Evolutionary conservation across 495 filamentous ascomycete species (phyloP), one percentile per base, ranked within the genome.

Genomic region (Xylaria scruposa): DNA sequence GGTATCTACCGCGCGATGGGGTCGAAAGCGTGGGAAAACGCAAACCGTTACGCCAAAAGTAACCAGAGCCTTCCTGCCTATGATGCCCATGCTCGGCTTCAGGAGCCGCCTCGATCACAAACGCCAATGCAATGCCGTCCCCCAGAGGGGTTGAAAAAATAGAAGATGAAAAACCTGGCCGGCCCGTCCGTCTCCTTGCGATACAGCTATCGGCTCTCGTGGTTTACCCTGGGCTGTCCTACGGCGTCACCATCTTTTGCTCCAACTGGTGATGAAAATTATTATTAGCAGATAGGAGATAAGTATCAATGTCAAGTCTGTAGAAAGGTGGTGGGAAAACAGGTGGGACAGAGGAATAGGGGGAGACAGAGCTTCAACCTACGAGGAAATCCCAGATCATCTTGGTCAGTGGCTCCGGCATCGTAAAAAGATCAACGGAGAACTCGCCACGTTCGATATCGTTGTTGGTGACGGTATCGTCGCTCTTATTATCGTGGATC

Each of bases 371-470:
- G 62, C 13, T 12, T 53, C 24, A 7, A 72, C 83, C 71, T 80
- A 85, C 84, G 74, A 87, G 67, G 81, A 92, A 95, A 53, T 97
- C 97, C 95, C 95, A 98, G 38, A 99, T 91, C 91, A 93, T 93
- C 82, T 97, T 97, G 71, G 91, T 84, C 3, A 93, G 83, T 19
- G 82, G 78, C 63, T 98, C 95, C 1, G 97, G 95, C 26, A 99
- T 86, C 21, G 97, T 98, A 82, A 97, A 98, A 24, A 99, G 87
- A 78, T 99, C 97, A 68, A 99, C 95, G 71, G 97, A 95, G 85
- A 99, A 99, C 83, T 99, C 97, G 73, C 97, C 97, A 78, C 93
- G 94, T 74, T 99, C 97, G 51, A 97, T 88, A 81, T 99, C 97
- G 72, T 98, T 98, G 83, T 97, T 97, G 51, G 93, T 95, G 79